Evolutionary conservation across 2,329 filamentous ascomycete species (phyloP), one percentile per base, ranked within the genome.

Genomic region (Phoma sp.): DNA sequence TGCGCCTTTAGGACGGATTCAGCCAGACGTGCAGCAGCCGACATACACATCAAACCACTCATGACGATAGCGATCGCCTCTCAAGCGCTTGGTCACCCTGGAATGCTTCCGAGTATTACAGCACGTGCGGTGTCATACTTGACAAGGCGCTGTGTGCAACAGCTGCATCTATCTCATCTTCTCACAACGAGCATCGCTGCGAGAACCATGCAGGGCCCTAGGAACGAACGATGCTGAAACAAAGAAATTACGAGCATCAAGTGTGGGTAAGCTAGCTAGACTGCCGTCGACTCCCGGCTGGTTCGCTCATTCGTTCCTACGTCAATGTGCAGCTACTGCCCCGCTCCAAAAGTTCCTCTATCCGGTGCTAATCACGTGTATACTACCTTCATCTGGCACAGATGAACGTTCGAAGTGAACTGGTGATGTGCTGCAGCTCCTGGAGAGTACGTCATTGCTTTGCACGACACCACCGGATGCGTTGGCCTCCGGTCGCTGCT

Each of bases 1-100:
- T 48, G 47, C 56, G 53, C 33, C 60, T 42, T 59, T 62, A 68
- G 50, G 25, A 65, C 65, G 42, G 21, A 71, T 71, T 57, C 56
- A 69, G 68, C 59, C 51, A 60, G 51, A 67, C 66, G 61, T 70
- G 67, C 67, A 71, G 65, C 54, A 58, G 59, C 61, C 63, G 58
- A 62, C 62, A 57, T 62, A 46, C 47, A 52, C 51, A 58, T 54
- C 60, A 56, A 51, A 47, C 51, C 60, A 58, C 45, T 60, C 57
- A 62, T 59, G 60, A 63, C 60, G 53, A 46, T 55, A 38, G 42
- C 57, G 37, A 51, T 55, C 53, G 59, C 47, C 53, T 57, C 57
- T 26, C 42, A 50, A 45, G 20, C 39, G 30, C 32, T 42, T 34
- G 17, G 30, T 45, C 43, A 32, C 54, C 51, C 59, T 61, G 57